Conservation (phyloP, 768 basidiomycete genomes). For the Phaeotremella fagi region DNA sequence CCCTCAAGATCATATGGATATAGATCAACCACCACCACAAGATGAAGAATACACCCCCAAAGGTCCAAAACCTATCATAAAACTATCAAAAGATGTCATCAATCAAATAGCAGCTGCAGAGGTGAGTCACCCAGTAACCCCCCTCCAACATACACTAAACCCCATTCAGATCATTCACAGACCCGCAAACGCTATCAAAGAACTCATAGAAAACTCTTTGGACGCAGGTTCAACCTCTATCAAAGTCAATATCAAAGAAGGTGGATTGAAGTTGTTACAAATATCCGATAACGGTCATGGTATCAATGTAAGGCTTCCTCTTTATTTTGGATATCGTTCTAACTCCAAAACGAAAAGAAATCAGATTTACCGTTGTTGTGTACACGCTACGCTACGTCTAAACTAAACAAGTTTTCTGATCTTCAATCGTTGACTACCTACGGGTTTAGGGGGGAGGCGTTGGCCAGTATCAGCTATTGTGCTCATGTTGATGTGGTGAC, state of each 20-base stretch:
- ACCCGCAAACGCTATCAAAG: conserved; percentile 92
- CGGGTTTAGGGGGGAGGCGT: conserved; percentile 93
- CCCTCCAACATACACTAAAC: too few species aligned
- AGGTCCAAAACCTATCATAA: conserved; percentile 56
- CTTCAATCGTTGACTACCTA: conserved; percentile 79
- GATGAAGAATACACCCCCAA: conserved; percentile 15
- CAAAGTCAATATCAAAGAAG: conserved; percentile 84
- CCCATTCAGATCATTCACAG: conserved; percentile 76
- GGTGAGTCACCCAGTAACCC: conserved; percentile 42
- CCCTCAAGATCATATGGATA: conserved; percentile 13
- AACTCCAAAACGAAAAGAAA: conserved; percentile 67
- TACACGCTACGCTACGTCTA: conserved; percentile 92
- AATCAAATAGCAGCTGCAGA: conserved; percentile 78
- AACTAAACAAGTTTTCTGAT: conserved; percentile 79
- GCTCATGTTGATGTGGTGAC: conserved; percentile 84
- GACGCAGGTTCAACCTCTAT: conserved; percentile 88
- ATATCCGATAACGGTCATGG: conserved; percentile 97
- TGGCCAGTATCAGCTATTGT: conserved; percentile 93
- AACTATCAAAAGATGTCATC: conserved; percentile 75
- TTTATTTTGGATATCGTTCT: too few species aligned
- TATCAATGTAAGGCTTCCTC: conserved; percentile 63
- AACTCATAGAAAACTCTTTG: conserved; percentile 89
- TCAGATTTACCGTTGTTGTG: conserved; percentile 82
- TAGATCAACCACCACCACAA: conserved; percentile 2
- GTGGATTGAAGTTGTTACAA: conserved; percentile 88